Conservation (phyloP, 1,139 yeast species). For the Magnusiomyces clavatus region DNA sequence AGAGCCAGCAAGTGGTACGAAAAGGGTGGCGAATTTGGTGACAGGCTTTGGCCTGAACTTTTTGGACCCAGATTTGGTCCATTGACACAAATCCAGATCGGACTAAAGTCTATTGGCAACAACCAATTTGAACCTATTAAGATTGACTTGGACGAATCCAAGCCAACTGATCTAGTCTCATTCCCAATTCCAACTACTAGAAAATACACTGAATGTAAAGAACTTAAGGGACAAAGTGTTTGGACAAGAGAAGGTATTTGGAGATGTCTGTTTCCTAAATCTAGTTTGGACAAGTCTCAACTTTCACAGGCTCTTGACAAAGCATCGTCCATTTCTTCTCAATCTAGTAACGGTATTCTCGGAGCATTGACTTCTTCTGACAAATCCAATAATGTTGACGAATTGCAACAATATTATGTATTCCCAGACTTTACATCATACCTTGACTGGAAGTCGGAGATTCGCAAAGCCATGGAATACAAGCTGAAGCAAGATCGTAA, state of each 20-base stretch:
- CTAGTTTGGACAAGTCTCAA: slow-evolving; percentile 1
- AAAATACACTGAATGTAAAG: slow-evolving; percentile 55
- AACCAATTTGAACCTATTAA: too few relatives aligned
- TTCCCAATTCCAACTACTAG: slow-evolving; percentile 55
- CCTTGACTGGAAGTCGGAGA: slow-evolving; percentile 13
- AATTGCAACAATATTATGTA: slow-evolving; percentile 2
- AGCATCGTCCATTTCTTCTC: background rate
- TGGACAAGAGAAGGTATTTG: slow-evolving; percentile 79
- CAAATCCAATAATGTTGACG: too few relatives aligned
- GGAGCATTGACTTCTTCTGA: too few relatives aligned
- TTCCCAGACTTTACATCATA: slow-evolving; percentile 12
- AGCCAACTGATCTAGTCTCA: slow-evolving; percentile 32
- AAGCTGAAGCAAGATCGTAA: background rate
- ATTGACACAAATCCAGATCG: too few relatives aligned
- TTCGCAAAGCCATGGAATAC: slow-evolving; percentile 7
- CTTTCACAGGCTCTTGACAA: slow-evolving; percentile 1
- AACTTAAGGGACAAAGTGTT: slow-evolving; percentile 56
- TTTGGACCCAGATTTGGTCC: too few relatives aligned
- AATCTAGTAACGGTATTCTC: too few relatives aligned
- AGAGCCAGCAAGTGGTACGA: too few relatives aligned
- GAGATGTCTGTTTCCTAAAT: slow-evolving; percentile 72
- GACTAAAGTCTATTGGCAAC: too few relatives aligned
- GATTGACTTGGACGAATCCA: slow-evolving; percentile 9
- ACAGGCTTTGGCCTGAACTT: too few relatives aligned
- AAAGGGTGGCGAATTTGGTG: too few relatives aligned